Base-by-base conservation (phyloP, 257 asterid genomes). In the Solanum piurae region DNA sequence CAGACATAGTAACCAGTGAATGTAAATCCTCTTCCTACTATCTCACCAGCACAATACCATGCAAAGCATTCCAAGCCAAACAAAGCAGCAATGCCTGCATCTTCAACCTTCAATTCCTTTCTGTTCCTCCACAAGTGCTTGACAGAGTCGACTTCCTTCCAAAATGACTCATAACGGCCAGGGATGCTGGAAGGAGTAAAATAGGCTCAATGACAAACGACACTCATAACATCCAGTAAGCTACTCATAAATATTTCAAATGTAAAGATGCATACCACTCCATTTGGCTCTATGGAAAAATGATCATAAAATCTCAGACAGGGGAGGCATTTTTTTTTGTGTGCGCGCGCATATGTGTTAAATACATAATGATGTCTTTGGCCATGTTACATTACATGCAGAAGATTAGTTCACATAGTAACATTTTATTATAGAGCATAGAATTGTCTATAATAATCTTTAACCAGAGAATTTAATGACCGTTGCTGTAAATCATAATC, bases 31-130 rank as follows among this genome's bases (percentile, higher is more conserved):
- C 98, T 94, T 87, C 99, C 99, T 40, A 94, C 87, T 64, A 96
- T 95, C 93, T 96, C 98, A 88, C 99, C 99, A 31, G 98, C 96
- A 88, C 99, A 96, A 89, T 86, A 96, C 99, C 99, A 96, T n/a
- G 98, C 98, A 89, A 90, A 95, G 89, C 98, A 94, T 88, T 96
- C 99, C 1, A 96, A 86, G 80, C 98, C 98, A n/a, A 96, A 96
- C 66, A 96, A 85, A 71, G 99, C 95, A 82, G 94, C 99, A 84
- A 95, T 93, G 86, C 98, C 98, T 86, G 96, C 98, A 89, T 96
- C 96, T 89, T 96, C 98, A 31, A 95, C 98, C 93, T 92, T 94
- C 92, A 96, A 83, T 25, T 96, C 98, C 85, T 91, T 91, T 91
- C 98, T 92, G 89, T 93, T 91, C 92, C 86, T 96, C 99, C 98